A percentile compares a stretch with the other conserved stretches of the same genome.
These are phyloP conservation scores for Orychophragmus violaceus DNA, from an alignment of 345 rosid genomes.

Conservation along the genomic window DNA sequence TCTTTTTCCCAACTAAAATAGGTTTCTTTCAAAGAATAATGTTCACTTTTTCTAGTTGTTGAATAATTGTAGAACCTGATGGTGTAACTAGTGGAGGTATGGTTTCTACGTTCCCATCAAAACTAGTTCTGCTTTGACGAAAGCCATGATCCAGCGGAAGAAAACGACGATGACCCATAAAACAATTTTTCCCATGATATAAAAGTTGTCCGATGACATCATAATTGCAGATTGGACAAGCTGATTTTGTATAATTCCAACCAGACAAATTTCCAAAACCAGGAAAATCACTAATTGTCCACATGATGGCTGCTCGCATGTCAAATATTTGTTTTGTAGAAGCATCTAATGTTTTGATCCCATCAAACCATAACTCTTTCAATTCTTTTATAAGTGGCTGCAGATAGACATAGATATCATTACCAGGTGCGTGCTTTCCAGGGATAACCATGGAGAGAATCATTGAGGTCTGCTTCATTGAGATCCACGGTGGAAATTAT, in stretches of 20 bases:
- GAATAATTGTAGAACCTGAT: background rate
- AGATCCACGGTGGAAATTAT: background rate
- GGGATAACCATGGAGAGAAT: background rate
- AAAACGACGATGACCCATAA: background rate
- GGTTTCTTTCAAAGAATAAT: background rate
- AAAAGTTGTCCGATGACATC: background rate
- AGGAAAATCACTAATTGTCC: background rate
- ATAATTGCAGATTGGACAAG: background rate
- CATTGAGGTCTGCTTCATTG: background rate
- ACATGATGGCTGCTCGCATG: background rate
- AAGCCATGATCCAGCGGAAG: background rate
- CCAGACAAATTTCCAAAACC: background rate
- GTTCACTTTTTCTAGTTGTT: background rate
- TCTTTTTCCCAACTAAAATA: background rate
- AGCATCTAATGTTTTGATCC: background rate
- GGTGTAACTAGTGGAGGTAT: background rate
- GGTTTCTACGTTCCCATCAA: background rate
- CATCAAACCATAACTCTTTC: slow-evolving; percentile 1
- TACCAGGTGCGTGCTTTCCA: background rate
- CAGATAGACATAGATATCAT: background rate
- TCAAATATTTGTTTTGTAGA: background rate
- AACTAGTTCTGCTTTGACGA: background rate
- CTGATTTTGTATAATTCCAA: background rate
- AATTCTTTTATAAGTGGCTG: background rate
- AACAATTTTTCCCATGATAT: background rate